phyloP scores from a whole-genome alignment of 2,329 filamentous ascomycete genomes.

The Fusarium caatingaense region DNA sequence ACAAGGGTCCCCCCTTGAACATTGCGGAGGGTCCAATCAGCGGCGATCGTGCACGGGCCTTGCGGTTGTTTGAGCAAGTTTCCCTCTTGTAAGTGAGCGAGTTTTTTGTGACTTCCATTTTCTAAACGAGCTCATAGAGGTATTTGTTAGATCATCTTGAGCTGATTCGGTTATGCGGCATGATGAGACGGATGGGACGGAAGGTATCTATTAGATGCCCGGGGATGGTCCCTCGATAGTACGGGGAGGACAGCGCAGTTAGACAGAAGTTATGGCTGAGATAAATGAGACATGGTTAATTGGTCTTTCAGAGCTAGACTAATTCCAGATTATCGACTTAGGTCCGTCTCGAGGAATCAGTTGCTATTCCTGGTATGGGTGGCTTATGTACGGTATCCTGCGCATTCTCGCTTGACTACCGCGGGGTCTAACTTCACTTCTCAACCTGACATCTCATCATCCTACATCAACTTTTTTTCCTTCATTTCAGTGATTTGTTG shows the following conservation, averaged over 20 bases:
- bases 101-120: constrained; percentile 4
- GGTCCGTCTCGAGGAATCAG: not conserved
- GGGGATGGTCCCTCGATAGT: not conserved
- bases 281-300: not conserved
- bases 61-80: constrained; percentile 57
- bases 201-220: not conserved
- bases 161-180: constrained; percentile 31
- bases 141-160: not conserved
- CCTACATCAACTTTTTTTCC: constrained; percentile 4
- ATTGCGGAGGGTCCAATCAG: constrained; percentile 36
- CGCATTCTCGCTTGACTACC: not conserved
- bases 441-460: not conserved
- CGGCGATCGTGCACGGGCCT: constrained; percentile 23
- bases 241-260: not conserved
- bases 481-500: not conserved
- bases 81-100: constrained; percentile 34
- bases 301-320: not conserved
- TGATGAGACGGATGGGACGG: constrained; percentile 28
- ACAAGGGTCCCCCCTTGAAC: constrained; percentile 27
- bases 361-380: not conserved
- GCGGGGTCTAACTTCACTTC: constrained; percentile 7
- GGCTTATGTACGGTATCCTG: constrained; percentile 8
- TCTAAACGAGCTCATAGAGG: not conserved
- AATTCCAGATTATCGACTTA: no score
- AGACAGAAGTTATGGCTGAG: not conserved